phyloP scores from a whole-genome alignment of 768 basidiomycete species.

The Tephrocybe sp. region DNA sequence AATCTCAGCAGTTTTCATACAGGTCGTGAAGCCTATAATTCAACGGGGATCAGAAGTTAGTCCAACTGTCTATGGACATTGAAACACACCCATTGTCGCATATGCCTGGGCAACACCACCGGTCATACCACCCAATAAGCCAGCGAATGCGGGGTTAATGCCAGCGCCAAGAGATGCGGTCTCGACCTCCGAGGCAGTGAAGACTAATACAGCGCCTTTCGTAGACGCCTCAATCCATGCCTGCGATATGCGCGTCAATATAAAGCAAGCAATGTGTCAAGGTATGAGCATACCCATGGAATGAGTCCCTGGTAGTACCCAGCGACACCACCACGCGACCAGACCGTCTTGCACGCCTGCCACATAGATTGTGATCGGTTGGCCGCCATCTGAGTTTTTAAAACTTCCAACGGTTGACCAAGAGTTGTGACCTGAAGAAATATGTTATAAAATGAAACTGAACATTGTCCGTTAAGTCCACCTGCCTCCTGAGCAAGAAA shows the following conservation, averaged over 20 bases:
- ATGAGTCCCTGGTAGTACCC: slow-evolving; percentile 99
- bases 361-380: slow-evolving; percentile 91
- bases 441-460: slow-evolving; percentile 1
- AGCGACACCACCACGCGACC: slow-evolving; percentile 84
- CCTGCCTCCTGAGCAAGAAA: slow-evolving; percentile 64
- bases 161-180: slow-evolving; percentile 62
- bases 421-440: slow-evolving; percentile 85
- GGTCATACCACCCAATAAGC: slow-evolving; percentile 94
- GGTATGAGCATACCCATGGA: slow-evolving; percentile 75
- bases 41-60: background rate
- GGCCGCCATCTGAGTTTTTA: slow-evolving; percentile 99
- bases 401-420: slow-evolving; percentile 95
- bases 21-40: slow-evolving; percentile 88
- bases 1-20: slow-evolving; percentile 99
- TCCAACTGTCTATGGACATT: slow-evolving; percentile 15
- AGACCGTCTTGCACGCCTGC: slow-evolving; percentile 82
- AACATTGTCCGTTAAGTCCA: slow-evolving; percentile 17
- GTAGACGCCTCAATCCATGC: slow-evolving; percentile 99
- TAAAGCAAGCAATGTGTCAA: too few relatives aligned
- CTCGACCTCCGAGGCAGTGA: slow-evolving; percentile 96
- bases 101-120: slow-evolving; percentile 98
- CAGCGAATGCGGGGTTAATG: slow-evolving; percentile 77
- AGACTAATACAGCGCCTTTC: slow-evolving; percentile 94
- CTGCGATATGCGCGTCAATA: slow-evolving; percentile 36
- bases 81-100: slow-evolving; percentile 94